Percentiles rank a stretch among this genome's conserved stretches.
Evolutionary conservation across 495 filamentous ascomycete genomes (phyloP).

Genomic region (Parathielavia hyrcaniae): DNA sequence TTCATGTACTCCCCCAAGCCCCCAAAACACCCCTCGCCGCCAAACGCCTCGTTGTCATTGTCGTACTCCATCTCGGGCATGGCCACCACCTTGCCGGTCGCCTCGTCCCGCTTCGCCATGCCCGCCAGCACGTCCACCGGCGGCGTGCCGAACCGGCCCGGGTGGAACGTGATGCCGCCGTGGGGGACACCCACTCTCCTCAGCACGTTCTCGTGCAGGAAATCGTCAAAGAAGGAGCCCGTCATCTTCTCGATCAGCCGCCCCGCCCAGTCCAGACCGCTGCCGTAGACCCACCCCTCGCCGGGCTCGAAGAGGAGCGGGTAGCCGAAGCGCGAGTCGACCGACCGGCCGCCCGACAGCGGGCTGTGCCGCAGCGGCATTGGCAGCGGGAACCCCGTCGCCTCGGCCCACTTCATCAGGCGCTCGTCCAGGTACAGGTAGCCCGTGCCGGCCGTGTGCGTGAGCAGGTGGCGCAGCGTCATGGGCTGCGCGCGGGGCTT

Average conservation of each 20-base stretch:
- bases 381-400: neutral
- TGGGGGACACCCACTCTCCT: slow-evolving; percentile 14
- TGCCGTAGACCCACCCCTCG: slow-evolving; percentile 35
- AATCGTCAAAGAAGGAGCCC: slow-evolving; percentile 27
- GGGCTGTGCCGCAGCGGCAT: neutral
- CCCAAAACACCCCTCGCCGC: slow-evolving; percentile 32
- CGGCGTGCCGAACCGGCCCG: slow-evolving; percentile 10
- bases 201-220: slow-evolving; percentile 29
- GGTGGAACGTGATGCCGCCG: slow-evolving; percentile 29
- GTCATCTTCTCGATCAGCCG: slow-evolving; percentile 28
- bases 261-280: slow-evolving; percentile 34
- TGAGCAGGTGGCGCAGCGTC: slow-evolving; percentile 33
- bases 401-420: slow-evolving; percentile 19
- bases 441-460: slow-evolving; percentile 31
- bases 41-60: slow-evolving; percentile 14
- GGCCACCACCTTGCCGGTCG: slow-evolving; percentile 15
- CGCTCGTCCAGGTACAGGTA: slow-evolving; percentile 29
- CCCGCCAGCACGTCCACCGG: slow-evolving; percentile 11
- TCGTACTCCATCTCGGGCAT: slow-evolving; percentile 1
- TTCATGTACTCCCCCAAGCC: slow-evolving; percentile 27
- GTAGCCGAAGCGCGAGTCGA: slow-evolving; percentile 25
- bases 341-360: slow-evolving; percentile 8
- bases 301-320: slow-evolving; percentile 38
- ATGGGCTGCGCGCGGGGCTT: slow-evolving; percentile 26
- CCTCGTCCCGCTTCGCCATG: slow-evolving; percentile 21